phyloP scores from a whole-genome alignment of 2,329 filamentous ascomycete genomes.

The Exophiala dermatitidis region DNA sequence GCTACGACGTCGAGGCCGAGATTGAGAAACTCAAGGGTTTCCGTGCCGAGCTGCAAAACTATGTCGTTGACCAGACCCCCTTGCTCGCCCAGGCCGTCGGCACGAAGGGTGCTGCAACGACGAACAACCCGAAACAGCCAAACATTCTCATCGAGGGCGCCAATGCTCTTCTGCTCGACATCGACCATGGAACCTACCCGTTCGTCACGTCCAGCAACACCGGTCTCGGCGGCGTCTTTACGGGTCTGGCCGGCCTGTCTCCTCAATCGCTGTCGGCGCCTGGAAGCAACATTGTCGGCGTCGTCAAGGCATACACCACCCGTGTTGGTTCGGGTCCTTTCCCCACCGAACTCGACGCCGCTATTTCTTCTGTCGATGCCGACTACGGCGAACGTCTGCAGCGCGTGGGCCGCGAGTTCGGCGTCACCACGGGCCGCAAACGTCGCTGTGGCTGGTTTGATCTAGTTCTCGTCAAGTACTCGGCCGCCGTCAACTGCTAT shows the following conservation, averaged over 20 bases:
- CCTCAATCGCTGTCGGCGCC: constrained; percentile 48
- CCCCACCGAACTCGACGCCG: constrained; percentile 45
- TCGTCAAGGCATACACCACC: constrained; percentile 60
- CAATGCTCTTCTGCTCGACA: constrained; percentile 57
- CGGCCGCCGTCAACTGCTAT: constrained; percentile 49
- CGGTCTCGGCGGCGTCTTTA: constrained; percentile 46
- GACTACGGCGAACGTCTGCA: constrained; percentile 44
- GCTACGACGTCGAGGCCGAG: constrained; percentile 55
- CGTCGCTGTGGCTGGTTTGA: constrained; percentile 61
- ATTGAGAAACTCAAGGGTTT: constrained; percentile 43
- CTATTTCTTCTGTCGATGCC: constrained; percentile 21
- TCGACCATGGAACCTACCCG: constrained; percentile 48
- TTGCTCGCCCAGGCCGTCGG: constrained; percentile 22
- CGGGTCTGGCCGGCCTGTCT: constrained; percentile 52
- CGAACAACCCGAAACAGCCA: constrained; percentile 45
- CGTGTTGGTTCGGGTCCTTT: constrained; percentile 55
- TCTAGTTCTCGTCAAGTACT: constrained; percentile 57
- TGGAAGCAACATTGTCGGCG: constrained; percentile 46
- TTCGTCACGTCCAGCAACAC: constrained; percentile 44
- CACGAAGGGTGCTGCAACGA: constrained; percentile 18
- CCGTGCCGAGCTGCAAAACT: constrained; percentile 42
- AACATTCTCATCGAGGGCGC: constrained; percentile 57
- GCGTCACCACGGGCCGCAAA: constrained; percentile 55
- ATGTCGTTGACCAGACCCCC: constrained; percentile 43
- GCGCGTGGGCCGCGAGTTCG: constrained; percentile 45